Base-by-base conservation (phyloP, 2,329 filamentous ascomycete species). In the Colletotrichum falcatum region DNA sequence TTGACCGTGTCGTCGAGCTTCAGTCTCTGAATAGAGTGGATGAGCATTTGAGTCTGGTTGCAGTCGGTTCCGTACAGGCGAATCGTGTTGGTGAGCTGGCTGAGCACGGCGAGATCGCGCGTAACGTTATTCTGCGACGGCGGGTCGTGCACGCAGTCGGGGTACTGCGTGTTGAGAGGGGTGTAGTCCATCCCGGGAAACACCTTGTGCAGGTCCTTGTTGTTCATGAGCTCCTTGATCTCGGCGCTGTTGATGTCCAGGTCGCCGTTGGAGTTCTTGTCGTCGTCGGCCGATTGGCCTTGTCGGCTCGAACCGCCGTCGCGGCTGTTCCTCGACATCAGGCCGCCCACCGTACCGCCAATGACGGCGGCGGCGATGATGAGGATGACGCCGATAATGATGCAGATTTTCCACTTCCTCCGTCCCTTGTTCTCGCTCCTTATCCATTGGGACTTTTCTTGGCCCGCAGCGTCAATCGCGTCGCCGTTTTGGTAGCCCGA, bases 161-260 rank as follows among this genome's bases (percentile, higher is more conserved):
- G 95, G 76, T 95, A 98, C 80, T 98, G 95, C 0, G 94, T 90
- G 78, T 97, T 94, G 79, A 96, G 88, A 0, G 95, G 94, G 0
- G 95, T 98, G 79, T 98, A 98, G 81, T 98, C 95, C 82, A 98
- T 93, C 33, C 94, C 95, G 0, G 94, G 93, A 79, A 98, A 98
- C 2, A 98, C 94, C 80, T 94, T 97, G 86, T 97, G 94, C 30
- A 98, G 86, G 73, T 94, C 83, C 0, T 85, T 78, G 80, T 97
- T 97, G 83, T 92, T 91, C 84, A 98, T 85, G 18, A 98, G 85
- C 4, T 86, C 85, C 83, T 97, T 87, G 82, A 98, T 97, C 81
- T 97, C 92, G 1, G 82, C 74, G 11, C 94, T 97, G 79, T 95
- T 83, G 79, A 91, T 90, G 79, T 86, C 82, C 8, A 97, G 87